Evolutionary conservation across 2,329 filamentous ascomycete genomes (phyloP).

Genomic region (Verticillium nonalfalfae): DNA sequence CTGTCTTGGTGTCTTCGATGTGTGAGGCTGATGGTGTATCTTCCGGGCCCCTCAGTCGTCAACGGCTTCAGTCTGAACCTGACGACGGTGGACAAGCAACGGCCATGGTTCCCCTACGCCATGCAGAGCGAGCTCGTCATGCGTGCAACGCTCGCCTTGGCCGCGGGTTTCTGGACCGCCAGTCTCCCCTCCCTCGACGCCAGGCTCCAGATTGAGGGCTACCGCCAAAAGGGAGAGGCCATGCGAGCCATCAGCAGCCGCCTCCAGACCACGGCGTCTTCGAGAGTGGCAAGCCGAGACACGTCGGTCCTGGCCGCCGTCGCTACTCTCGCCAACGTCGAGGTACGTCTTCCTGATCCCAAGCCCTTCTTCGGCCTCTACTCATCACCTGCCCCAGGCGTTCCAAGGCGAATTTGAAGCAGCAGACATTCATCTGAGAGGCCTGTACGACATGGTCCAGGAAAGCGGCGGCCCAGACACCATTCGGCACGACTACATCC

Average conservation of each 20-base stretch:
- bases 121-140: constrained; percentile 12
- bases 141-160: constrained; percentile 10
- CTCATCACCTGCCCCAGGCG: constrained; percentile 4
- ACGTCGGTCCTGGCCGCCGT: constrained; percentile 6
- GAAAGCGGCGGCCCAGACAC: constrained; percentile 8
- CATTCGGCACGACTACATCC: constrained; percentile 11
- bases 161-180: constrained; percentile 8
- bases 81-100: constrained; percentile 7
- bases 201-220: constrained; percentile 8
- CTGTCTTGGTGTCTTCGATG: neutral
- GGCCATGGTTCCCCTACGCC: constrained; percentile 13
- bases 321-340: constrained; percentile 9
- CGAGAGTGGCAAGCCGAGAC: constrained; percentile 1
- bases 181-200: constrained; percentile 7
- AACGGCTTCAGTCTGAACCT: constrained; percentile 11
- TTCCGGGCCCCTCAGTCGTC: constrained; percentile 2
- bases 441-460: constrained; percentile 9
- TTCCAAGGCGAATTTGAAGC: constrained; percentile 10
- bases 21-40: neutral
- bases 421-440: constrained; percentile 8
- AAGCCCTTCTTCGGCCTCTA: neutral
- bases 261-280: neutral
- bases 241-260: constrained; percentile 8
- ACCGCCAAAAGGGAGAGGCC: constrained; percentile 10
- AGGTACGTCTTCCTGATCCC: constrained; percentile 1